A percentile compares a stretch with the other conserved stretches of the same genome.
phyloP scores from a whole-genome alignment of 306 rosid genomes.

The Dryas drummondii region DNA sequence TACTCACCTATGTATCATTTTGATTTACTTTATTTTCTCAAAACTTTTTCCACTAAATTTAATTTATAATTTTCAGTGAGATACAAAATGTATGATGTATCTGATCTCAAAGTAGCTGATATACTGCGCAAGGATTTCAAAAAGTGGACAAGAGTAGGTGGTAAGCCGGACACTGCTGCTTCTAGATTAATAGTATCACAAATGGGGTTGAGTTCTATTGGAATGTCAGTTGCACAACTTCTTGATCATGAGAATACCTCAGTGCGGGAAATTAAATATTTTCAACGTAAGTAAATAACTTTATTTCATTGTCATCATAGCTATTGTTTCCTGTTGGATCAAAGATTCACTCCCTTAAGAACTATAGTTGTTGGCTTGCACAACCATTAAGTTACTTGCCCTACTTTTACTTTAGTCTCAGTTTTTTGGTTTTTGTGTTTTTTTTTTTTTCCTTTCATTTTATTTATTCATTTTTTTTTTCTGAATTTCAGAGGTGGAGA shows the following conservation, averaged over 20 bases:
- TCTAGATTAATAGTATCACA: conserved; percentile 37
- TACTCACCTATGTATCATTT: not conserved
- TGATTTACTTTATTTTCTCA: not conserved
- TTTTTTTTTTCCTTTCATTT: not conserved
- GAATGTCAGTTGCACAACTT: conserved; percentile 59
- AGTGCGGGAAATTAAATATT: conserved; percentile 48
- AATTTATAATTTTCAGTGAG: conserved; percentile 52
- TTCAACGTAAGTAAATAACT: conserved; percentile 49
- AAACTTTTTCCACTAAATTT: not conserved
- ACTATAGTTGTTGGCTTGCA: not conserved
- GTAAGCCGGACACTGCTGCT: conserved; percentile 42
- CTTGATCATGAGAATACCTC: conserved; percentile 40
- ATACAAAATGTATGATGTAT: conserved; percentile 65
- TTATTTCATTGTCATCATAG: conserved; percentile 7
- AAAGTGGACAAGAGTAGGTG: conserved; percentile 79
- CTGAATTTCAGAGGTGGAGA: conserved; percentile 54
- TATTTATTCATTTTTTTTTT: not conserved
- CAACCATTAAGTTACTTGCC: not conserved
- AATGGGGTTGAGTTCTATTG: conserved; percentile 77
- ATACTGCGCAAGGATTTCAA: conserved; percentile 72
- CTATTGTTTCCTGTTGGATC: not conserved
- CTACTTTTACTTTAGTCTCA: not conserved
- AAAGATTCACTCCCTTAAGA: not conserved
- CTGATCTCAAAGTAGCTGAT: conserved; percentile 55
- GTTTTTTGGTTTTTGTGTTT: not conserved